phyloP scores from a whole-genome alignment of 495 filamentous ascomycete genomes.

The Tetracladium setigerum region DNA sequence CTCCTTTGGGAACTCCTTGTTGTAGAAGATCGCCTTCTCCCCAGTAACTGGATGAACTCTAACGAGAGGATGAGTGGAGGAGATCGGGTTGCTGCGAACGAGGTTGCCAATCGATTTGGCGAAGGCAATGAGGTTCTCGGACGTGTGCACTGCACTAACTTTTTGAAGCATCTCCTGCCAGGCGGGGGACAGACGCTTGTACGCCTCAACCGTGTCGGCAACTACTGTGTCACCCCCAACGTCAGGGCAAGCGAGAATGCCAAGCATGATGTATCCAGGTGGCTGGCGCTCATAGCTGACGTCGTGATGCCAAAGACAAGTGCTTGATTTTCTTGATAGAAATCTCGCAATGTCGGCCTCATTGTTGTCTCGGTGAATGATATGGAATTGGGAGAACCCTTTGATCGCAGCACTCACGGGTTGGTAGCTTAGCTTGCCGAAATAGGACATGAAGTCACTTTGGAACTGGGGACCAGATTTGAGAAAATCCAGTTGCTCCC shows the following conservation, averaged over 20 bases:
- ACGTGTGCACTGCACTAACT: constrained; percentile 26
- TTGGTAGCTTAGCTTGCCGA: constrained; percentile 55
- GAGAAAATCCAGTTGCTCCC: constrained; percentile 32
- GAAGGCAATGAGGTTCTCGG: constrained; percentile 27
- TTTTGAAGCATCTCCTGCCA: constrained; percentile 26
- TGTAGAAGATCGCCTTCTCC: constrained; percentile 64
- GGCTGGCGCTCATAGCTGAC: constrained; percentile 54
- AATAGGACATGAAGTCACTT: constrained; percentile 46
- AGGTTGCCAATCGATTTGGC: constrained; percentile 23
- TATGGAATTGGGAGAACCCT: constrained; percentile 49
- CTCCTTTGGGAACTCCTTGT: constrained; percentile 32
- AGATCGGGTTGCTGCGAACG: constrained; percentile 26
- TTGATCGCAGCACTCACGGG: constrained; percentile 46
- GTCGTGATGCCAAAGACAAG: constrained; percentile 53
- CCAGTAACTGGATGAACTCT: constrained; percentile 60
- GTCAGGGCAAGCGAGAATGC: constrained; percentile 46
- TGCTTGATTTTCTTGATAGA: constrained; percentile 45
- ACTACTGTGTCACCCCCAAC: constrained; percentile 35
- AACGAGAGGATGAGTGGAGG: constrained; percentile 47
- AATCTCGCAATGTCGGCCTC: constrained; percentile 46
- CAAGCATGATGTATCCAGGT: constrained; percentile 50
- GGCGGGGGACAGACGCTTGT: constrained; percentile 27
- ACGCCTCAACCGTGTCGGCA: constrained; percentile 26
- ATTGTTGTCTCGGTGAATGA: constrained; percentile 54
- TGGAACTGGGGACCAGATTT: constrained; percentile 37